Base-by-base conservation (phyloP, 108 stramenopile species). In the Cyclotella atomus region DNA sequence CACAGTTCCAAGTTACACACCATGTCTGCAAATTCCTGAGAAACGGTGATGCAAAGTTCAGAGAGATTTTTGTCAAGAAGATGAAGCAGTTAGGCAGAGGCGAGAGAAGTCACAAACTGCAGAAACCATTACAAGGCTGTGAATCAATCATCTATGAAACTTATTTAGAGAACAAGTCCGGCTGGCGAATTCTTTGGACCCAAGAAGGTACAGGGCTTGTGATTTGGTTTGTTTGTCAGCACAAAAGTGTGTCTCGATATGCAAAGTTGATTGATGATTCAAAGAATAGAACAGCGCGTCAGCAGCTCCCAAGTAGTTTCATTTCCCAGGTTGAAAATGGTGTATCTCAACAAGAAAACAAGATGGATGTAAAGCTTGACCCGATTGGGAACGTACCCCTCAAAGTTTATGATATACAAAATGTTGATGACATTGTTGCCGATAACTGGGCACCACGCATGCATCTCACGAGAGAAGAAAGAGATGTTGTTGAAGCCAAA, bases 161-260 rank as follows among this genome's bases (percentile, higher is more conserved):
- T 17, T 85, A 88, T 66, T 33, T 88, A 32, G 87, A 85, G 21
- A 75, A 84, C 68, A 83, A 83, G 21, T 80, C 78, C 2, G 85
- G 83, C 10, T 56, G 59, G 14, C 73, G 87, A 1, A 87, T 87
- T 36, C 25, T 87, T 7, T 87, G 84, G 82, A 82, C 81, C 14
- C 77, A 84, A 14, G 62, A 59, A 20, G 50, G 16, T 47, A 68
- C 16, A 3, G 7, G 16, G 0, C 50, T 83, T 30, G 57, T 79
- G 0, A 47, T 79, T 12, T 75, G 78, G 73, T 86, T 68, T 30
- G 79, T 85, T 34, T 71, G 81, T 0, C 79, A 84, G 17, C 87
- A 88, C 41, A 63, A 88, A 10, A 44, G 50, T 23, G 84, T 88
- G 20, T 81, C 79, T 19, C 84, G 84, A 0, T 57, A 72, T 15